These are phyloP conservation scores for Spizellomyces sp. DNA, from an alignment of 192 early-diverging fungal species.

Conservation along the genomic window DNA sequence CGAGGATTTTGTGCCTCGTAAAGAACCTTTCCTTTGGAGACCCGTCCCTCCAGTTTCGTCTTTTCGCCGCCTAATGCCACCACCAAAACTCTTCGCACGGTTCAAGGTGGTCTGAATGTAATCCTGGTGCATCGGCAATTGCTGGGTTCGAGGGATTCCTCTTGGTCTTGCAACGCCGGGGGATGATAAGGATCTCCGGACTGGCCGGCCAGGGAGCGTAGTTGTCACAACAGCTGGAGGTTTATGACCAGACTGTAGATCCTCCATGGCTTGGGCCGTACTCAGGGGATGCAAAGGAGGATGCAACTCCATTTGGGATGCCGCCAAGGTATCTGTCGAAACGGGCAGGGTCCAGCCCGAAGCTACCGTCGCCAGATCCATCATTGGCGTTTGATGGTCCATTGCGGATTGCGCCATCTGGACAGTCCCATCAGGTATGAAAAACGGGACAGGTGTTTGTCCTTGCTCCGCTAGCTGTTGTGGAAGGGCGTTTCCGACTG, in stretches of 20 bases:
- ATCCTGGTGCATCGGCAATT: slow-evolving; percentile 6
- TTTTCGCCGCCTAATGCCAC: slow-evolving; percentile 2
- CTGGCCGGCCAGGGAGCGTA: neutral
- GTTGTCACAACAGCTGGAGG: neutral
- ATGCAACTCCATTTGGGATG: too few species aligned
- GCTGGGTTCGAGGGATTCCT: slow-evolving; percentile 2
- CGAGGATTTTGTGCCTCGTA: slow-evolving; percentile 4
- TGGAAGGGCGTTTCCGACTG: neutral
- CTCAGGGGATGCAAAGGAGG: too few species aligned
- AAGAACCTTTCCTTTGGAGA: slow-evolving; percentile 13
- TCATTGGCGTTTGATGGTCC: neutral
- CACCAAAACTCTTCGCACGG: slow-evolving; percentile 16
- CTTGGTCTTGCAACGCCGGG: neutral
- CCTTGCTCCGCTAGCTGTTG: neutral
- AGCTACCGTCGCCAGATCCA: neutral
- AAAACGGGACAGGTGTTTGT: too few species aligned
- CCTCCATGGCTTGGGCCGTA: too few species aligned
- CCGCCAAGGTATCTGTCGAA: neutral
- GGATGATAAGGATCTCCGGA: slow-evolving; percentile 3
- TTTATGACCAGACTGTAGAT: too few species aligned
- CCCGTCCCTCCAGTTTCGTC: slow-evolving; percentile 12
- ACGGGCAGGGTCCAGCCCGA: neutral
- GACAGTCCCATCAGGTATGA: neutral
- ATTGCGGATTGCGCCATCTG: slow-evolving; percentile 1
- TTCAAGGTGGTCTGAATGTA: neutral